Conservation (phyloP, 768 basidiomycete species). For the Rhodotorula graminis region DNA sequence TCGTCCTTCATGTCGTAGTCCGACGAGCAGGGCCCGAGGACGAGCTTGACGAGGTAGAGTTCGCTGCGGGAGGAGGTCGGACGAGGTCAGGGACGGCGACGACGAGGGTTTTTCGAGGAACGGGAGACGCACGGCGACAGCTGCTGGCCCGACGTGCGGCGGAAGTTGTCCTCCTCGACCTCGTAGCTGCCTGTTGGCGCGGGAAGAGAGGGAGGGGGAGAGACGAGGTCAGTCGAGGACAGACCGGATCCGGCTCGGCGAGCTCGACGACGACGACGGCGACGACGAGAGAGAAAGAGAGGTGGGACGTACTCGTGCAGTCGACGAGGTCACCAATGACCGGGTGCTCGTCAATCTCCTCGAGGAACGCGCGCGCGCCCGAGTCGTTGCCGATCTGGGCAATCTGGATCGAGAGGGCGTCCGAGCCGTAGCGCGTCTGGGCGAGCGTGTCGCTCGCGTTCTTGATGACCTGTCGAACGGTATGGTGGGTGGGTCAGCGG, state of each 20-base stretch:
- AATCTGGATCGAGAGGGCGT: slow-evolving; percentile 44
- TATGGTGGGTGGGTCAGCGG: background rate
- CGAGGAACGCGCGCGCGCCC: background rate
- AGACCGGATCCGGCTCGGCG: too few relatives aligned
- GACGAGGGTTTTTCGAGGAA: too few relatives aligned
- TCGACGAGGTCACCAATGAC: slow-evolving; percentile 42
- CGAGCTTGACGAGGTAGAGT: too few relatives aligned
- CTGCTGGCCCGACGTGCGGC: background rate
- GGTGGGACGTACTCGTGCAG: background rate
- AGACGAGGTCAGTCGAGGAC: too few relatives aligned
- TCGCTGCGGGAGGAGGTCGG: too few relatives aligned
- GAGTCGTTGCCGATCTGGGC: background rate
- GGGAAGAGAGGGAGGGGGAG: too few relatives aligned
- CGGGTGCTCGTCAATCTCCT: background rate
- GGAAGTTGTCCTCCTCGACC: slow-evolving; percentile 21
- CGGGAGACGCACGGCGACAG: too few relatives aligned
- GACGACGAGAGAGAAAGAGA: too few relatives aligned
- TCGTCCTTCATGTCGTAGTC: too few relatives aligned
- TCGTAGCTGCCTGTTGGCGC: slow-evolving; percentile 8
- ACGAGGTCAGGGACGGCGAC: too few relatives aligned
- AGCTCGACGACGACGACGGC: too few relatives aligned
- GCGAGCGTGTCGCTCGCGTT: slow-evolving; percentile 15
- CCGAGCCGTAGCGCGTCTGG: slow-evolving; percentile 42
- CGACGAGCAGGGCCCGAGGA: too few relatives aligned
- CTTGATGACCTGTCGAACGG: slow-evolving; percentile 11